Percentiles rank a stretch among this genome's conserved stretches.
phyloP scores from a whole-genome alignment of 2,329 filamentous ascomycete species.

The Emergomyces orientalis region DNA sequence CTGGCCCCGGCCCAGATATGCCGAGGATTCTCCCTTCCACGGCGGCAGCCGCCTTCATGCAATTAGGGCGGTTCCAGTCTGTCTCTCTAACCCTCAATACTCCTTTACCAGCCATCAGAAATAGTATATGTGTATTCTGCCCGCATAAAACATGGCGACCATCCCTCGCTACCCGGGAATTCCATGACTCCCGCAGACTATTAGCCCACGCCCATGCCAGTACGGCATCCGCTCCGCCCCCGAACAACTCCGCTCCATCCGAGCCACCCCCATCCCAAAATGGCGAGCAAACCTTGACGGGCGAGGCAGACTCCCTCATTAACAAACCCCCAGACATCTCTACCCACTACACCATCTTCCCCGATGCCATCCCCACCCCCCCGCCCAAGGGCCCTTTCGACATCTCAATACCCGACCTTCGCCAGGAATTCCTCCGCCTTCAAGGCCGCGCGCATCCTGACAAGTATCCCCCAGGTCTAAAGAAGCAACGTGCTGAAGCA shows the following conservation, averaged over 20 bases:
- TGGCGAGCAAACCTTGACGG: not conserved
- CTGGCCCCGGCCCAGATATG: not conserved
- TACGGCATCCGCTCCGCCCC: not conserved
- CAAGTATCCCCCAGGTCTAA: slow-evolving; percentile 39
- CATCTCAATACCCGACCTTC: slow-evolving; percentile 60
- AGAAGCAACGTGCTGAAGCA: slow-evolving; percentile 59
- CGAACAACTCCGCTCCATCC: slow-evolving; percentile 7
- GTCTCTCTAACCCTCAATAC: not conserved
- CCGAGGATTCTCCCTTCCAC: not conserved
- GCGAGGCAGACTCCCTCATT: slow-evolving; percentile 5
- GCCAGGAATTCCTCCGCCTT: slow-evolving; percentile 75
- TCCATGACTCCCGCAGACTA: not conserved
- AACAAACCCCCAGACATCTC: slow-evolving; percentile 28
- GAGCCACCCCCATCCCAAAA: not conserved
- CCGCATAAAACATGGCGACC: not conserved
- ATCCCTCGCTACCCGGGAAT: not conserved
- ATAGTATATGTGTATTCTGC: slow-evolving; percentile 7
- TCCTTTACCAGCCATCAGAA: not conserved
- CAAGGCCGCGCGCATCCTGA: slow-evolving; percentile 50
- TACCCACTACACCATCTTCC: slow-evolving; percentile 85
- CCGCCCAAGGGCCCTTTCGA: slow-evolving; percentile 69
- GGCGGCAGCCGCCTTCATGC: not conserved
- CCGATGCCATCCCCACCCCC: slow-evolving; percentile 62
- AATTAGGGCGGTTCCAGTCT: not conserved
- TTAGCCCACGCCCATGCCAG: slow-evolving; percentile 1